A percentile compares a stretch with the other conserved stretches of the same genome.
Evolutionary conservation across 768 basidiomycete genomes (phyloP).

Genomic region (Chalciporus chontae): DNA sequence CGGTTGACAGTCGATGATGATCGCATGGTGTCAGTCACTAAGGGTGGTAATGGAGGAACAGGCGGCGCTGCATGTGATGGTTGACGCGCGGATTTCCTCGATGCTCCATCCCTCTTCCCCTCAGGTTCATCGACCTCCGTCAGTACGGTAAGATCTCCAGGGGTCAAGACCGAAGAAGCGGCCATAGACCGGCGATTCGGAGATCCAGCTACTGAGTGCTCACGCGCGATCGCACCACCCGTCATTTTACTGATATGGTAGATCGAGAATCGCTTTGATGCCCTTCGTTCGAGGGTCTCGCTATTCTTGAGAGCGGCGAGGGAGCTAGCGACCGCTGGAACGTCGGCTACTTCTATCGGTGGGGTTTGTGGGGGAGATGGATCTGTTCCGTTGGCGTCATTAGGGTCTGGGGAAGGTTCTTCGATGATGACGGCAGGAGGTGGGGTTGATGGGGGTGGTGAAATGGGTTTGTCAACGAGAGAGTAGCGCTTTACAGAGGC

Average conservation of each 20-base stretch:
- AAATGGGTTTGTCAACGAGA: slow-evolving; percentile 66
- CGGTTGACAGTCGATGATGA: slow-evolving; percentile 1
- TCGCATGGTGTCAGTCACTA: slow-evolving; percentile 37
- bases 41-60: slow-evolving; percentile 49
- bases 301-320: slow-evolving; percentile 86
- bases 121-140: slow-evolving; percentile 64
- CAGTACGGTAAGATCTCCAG: slow-evolving; percentile 68
- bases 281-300: slow-evolving; percentile 84
- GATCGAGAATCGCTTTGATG: slow-evolving; percentile 92
- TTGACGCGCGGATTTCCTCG: slow-evolving; percentile 33
- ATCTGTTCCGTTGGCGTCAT: slow-evolving; percentile 27
- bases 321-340: slow-evolving; percentile 71
- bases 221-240: slow-evolving; percentile 44
- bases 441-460: slow-evolving; percentile 33
- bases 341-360: slow-evolving; percentile 37
- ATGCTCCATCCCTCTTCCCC: slow-evolving; percentile 12
- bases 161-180: slow-evolving; percentile 57
- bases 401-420: slow-evolving; percentile 22
- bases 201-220: slow-evolving; percentile 44
- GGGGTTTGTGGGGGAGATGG: slow-evolving; percentile 35
- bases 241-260: slow-evolving; percentile 96
- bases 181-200: slow-evolving; percentile 68
- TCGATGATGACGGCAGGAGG: slow-evolving; percentile 49
- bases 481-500: slow-evolving; percentile 76
- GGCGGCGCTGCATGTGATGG: slow-evolving; percentile 36